Evolutionary conservation across 108 stramenopile species (phyloP).

Genomic region (Skeletonema potamos): DNA sequence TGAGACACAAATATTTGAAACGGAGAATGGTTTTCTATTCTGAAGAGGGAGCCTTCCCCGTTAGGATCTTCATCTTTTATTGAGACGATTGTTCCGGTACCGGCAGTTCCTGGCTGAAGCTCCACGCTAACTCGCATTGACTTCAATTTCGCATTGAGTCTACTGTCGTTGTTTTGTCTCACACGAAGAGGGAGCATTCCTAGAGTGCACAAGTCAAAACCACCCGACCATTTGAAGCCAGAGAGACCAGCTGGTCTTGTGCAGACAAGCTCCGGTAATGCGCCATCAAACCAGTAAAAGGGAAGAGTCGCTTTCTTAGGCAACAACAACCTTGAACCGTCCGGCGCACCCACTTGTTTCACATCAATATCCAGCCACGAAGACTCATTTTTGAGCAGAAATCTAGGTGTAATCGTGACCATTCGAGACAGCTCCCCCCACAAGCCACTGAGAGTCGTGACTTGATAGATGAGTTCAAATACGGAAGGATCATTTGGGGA

Average conservation of each 20-base stretch:
- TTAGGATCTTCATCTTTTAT: slow-evolving; percentile 58
- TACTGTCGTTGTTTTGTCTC: slow-evolving; percentile 2
- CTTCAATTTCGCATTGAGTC: neutral
- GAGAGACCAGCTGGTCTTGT: slow-evolving; percentile 27
- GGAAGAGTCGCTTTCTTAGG: slow-evolving; percentile 43
- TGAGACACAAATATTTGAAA: slow-evolving; percentile 73
- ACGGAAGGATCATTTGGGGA: slow-evolving; percentile 34
- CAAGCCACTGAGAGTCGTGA: slow-evolving; percentile 55
- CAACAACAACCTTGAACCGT: slow-evolving; percentile 37
- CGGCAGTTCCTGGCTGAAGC: slow-evolving; percentile 65
- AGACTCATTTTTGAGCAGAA: slow-evolving; percentile 66
- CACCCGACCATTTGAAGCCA: slow-evolving; percentile 68
- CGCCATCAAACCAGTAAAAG: slow-evolving; percentile 70
- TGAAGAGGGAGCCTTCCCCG: slow-evolving; percentile 62
- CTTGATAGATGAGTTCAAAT: slow-evolving; percentile 64
- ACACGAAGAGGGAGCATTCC: slow-evolving; percentile 67
- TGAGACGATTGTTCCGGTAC: slow-evolving; percentile 64
- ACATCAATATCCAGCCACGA: slow-evolving; percentile 44
- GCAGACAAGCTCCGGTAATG: slow-evolving; percentile 61
- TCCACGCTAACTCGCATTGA: slow-evolving; percentile 34
- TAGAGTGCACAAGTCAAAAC: slow-evolving; percentile 67
- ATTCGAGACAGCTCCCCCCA: slow-evolving; percentile 76
- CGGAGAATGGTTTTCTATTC: slow-evolving; percentile 70
- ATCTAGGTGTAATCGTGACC: slow-evolving; percentile 57
- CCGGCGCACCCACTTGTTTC: slow-evolving; percentile 63